Conservation (phyloP, 1,284 basidiomycete species). For the Trichosporon sp. region DNA sequence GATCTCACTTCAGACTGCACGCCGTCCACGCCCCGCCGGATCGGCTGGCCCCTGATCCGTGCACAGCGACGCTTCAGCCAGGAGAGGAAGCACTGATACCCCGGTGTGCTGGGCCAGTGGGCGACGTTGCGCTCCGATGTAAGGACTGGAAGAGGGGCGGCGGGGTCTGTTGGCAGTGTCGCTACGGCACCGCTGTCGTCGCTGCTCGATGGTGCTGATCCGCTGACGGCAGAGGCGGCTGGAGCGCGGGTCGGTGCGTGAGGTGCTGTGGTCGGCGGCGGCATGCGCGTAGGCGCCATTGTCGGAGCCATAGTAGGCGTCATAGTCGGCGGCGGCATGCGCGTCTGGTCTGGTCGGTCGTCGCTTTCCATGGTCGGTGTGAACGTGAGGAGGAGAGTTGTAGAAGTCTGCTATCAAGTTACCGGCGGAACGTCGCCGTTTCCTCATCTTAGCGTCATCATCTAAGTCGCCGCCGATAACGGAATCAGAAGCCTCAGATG, state of each 20-base stretch:
- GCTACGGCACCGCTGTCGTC: not conserved
- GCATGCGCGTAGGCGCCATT: not conserved
- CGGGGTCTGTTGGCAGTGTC: conserved; percentile 23
- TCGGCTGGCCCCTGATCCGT: conserved; percentile 60
- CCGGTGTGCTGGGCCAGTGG: conserved; percentile 61
- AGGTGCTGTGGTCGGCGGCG: not conserved
- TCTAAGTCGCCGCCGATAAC: not conserved
- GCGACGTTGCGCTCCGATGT: conserved; percentile 61
- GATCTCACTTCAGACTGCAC: conserved; percentile 8
- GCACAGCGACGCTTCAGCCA: conserved; percentile 70
- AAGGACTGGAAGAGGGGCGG: conserved; percentile 25
- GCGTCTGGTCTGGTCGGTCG: not conserved
- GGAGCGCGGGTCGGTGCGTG: not conserved
- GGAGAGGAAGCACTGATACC: conserved; percentile 64
- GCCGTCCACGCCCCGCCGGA: conserved; percentile 38
- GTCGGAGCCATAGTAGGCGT: not conserved
- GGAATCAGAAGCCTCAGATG: not conserved
- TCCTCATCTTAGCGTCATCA: not conserved
- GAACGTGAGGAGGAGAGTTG: not conserved
- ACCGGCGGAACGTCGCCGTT: too few species aligned
- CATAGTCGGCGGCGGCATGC: conserved; percentile 5
- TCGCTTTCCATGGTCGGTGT: not conserved
- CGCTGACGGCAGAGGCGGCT: not conserved
- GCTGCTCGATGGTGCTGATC: not conserved
- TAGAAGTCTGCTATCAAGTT: not conserved